Base-by-base conservation (phyloP, 2,329 filamentous ascomycete species). In the Pseudopyrenochaeta lycopersici region DNA sequence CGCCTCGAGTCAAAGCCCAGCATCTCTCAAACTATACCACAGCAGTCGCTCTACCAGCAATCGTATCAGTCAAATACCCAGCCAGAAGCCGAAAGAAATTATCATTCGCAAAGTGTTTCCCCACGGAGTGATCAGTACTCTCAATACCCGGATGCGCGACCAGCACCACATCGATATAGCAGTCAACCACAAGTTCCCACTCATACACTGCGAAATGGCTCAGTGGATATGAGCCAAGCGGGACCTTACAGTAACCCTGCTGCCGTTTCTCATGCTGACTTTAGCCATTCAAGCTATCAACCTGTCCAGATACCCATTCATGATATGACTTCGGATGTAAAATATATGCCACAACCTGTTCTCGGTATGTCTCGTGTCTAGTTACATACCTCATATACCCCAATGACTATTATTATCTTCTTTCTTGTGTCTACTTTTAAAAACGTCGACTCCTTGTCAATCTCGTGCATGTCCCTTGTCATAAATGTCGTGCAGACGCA, bases 281-380 rank as follows among this genome's bases (percentile, higher is more conserved):
- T 63, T 49, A 62, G 57, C 32, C 63, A 67, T 63, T 63, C 71
- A 49, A 66, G 52, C 63, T 74, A 67, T 56, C 57, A 63, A 51
- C 35, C 66, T 63, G 62, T 65, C 53, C 72, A 74, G 64, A 72
- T 75, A 69, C 71, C 72, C 63, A 59, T 63, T 55, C 64, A 72
- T 73, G 64, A 73, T 66, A 57, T 68, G 41, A 64, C 56, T 56
- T 56, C 66, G 53, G 68, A 73, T 71, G 71, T 73, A 69, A 72
- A 73, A 53, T 73, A 73, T 68, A 66, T 74, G 65, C 66, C 69
- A 51, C 70, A 72, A 55, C 70, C 70, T 66, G 67, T 70, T 62
- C 72, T 74, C 59, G 71, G 73, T 76, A 76, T 75, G 73, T 76
- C 72, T 66, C 73, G 68, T 68, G 67, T 76, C 63, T 76, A 73